A percentile compares a stretch with the other conserved stretches of the same genome.
phyloP scores from a whole-genome alignment of 306 rosid genomes.

The Glycine soja region DNA sequence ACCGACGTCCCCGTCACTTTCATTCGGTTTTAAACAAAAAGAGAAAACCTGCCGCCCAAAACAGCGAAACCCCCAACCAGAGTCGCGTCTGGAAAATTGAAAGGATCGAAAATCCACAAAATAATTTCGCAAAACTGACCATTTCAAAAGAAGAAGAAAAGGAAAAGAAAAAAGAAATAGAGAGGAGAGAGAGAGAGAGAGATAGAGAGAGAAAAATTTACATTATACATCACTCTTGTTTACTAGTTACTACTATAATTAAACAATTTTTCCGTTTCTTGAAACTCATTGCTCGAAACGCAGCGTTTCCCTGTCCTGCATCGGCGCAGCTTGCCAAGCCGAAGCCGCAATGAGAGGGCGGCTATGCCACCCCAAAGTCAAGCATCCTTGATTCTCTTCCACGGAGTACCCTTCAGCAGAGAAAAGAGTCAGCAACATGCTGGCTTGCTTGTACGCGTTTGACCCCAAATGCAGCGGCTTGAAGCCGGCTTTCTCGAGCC shows the following conservation, averaged over 20 bases:
- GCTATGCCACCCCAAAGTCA: constrained; percentile 94
- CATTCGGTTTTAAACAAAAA: background rate
- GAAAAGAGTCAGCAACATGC: constrained; percentile 81
- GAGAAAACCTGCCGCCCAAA: background rate
- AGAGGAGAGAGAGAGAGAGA: background rate
- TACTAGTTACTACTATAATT: background rate
- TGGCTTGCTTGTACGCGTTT: constrained; percentile 86
- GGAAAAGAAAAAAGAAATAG: background rate
- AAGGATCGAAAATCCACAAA: background rate
- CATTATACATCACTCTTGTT: constrained; percentile 40
- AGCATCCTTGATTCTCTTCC: constrained; percentile 82
- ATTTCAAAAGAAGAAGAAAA: background rate
- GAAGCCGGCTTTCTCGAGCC: constrained; percentile 70
- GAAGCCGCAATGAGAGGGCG: constrained; percentile 39
- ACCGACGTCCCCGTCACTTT: background rate
- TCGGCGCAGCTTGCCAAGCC: constrained; percentile 40
- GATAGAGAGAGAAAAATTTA: background rate
- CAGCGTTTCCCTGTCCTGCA: background rate
- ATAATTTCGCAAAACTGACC: background rate
- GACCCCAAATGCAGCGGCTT: constrained; percentile 36
- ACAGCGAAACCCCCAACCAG: background rate
- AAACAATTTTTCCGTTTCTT: background rate
- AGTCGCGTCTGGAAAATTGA: background rate
- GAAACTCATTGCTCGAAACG: constrained; percentile 25
- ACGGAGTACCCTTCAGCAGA: constrained; percentile 51